Evolutionary conservation across 1,284 basidiomycete genomes (phyloP).

Genomic region (Pascua sp.): DNA sequence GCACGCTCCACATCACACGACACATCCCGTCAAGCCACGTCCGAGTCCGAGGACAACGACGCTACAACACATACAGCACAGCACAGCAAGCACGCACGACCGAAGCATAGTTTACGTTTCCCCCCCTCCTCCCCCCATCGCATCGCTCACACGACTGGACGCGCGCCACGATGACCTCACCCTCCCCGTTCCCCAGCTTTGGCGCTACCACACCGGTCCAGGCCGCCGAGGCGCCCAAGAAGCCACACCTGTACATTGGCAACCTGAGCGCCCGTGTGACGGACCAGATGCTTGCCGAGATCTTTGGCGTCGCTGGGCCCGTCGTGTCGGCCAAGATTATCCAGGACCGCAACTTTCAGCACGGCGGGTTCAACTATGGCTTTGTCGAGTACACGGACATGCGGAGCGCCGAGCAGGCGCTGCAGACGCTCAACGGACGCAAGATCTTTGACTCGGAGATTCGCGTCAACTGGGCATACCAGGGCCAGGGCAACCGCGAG

Average conservation of each 20-base stretch:
- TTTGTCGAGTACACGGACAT: constrained; percentile 98
- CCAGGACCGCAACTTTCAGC: constrained; percentile 94
- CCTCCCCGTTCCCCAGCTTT: constrained; percentile 4
- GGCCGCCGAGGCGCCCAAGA: constrained; percentile 39
- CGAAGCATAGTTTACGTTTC: neutral
- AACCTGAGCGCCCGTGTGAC: constrained; percentile 87
- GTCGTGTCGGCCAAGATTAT: constrained; percentile 99
- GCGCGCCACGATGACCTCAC: neutral
- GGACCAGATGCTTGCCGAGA: constrained; percentile 76
- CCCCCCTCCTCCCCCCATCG: neutral
- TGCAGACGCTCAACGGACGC: constrained; percentile 93
- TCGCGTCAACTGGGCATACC: constrained; percentile 96
- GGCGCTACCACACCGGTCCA: neutral
- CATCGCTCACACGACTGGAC: neutral
- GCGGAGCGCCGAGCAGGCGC: constrained; percentile 92
- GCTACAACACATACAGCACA: too few relatives aligned
- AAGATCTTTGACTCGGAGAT: constrained; percentile 98
- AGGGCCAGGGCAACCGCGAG: constrained; percentile 77
- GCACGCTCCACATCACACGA: neutral
- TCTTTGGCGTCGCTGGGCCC: constrained; percentile 90
- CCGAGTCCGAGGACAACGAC: too few relatives aligned
- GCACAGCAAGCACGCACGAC: neutral
- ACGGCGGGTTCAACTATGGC: constrained; percentile 96
- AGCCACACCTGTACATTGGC: constrained; percentile 93
- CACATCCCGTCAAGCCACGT: neutral